These are phyloP conservation scores for Rhynchosporium graminicola DNA, from an alignment of 2,329 filamentous ascomycete species.

Conservation along the genomic window DNA sequence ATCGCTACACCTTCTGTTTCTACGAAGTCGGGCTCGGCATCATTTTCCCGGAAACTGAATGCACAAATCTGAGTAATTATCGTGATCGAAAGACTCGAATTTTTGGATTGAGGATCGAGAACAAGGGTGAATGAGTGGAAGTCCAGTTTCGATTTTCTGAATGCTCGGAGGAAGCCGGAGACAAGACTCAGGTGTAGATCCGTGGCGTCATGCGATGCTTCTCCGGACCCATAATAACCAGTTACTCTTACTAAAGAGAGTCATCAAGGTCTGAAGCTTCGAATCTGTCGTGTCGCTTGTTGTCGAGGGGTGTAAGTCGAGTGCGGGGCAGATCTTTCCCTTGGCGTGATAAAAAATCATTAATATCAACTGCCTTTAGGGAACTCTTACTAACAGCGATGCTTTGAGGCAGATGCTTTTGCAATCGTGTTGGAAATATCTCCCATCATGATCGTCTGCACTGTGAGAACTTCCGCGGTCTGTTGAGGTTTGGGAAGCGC, in stretches of 20 bases:
- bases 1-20: background rate
- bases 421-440: background rate
- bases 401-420: background rate
- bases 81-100: background rate
- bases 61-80: background rate
- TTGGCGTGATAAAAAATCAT: background rate
- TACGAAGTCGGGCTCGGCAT: background rate
- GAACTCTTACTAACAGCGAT: background rate
- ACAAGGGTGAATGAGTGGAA: background rate
- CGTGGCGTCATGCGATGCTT: background rate
- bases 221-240: background rate
- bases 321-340: background rate
- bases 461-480: background rate
- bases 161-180: slow-evolving; percentile 1
- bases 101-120: background rate
- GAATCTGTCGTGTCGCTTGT: slow-evolving; percentile 2
- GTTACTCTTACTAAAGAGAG: background rate
- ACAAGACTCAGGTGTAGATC: background rate
- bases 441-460: background rate
- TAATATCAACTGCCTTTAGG: background rate
- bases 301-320: slow-evolving; percentile 1
- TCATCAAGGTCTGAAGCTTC: background rate
- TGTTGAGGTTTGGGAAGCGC: background rate
- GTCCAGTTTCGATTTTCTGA: background rate
- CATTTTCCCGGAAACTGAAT: background rate